Percentiles rank a stretch among this genome's conserved stretches.
These are phyloP conservation scores for Acanthamoeba sp. DNA, from an alignment of 208 protist species.

Conservation along the genomic window DNA sequence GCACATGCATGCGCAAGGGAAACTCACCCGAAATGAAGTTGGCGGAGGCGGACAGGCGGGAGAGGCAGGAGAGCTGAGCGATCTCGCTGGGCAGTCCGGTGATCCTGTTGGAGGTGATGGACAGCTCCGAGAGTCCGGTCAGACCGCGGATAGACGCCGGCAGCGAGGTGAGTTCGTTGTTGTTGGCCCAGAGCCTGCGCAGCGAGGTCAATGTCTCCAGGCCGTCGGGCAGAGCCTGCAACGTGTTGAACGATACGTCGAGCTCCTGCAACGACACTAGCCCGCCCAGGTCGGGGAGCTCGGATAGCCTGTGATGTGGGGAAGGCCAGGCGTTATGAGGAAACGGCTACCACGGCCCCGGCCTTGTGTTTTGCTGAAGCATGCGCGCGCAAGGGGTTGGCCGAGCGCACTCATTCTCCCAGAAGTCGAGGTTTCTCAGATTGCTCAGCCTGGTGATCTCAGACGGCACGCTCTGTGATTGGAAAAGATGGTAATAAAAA, in stretches of 20 bases:
- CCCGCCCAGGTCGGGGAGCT: slow-evolving; percentile 13
- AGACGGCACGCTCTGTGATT: not conserved
- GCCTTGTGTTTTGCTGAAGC: too few relatives aligned
- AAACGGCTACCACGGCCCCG: too few relatives aligned
- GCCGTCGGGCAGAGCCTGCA: slow-evolving; percentile 20
- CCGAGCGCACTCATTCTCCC: not conserved
- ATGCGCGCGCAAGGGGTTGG: too few relatives aligned
- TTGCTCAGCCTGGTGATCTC: slow-evolving; percentile 30
- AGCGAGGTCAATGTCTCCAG: not conserved
- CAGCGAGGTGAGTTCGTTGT: slow-evolving; percentile 22
- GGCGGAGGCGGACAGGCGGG: not conserved
- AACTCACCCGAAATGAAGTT: not conserved
- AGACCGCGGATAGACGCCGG: slow-evolving; percentile 10
- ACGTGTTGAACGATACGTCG: slow-evolving; percentile 8
- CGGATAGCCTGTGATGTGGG: not conserved
- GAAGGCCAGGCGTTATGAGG: too few relatives aligned
- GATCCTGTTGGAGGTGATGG: not conserved
- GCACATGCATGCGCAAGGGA: too few relatives aligned
- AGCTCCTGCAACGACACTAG: slow-evolving; percentile 8
- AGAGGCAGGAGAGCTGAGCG: slow-evolving; percentile 14
- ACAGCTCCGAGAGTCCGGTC: slow-evolving; percentile 2
- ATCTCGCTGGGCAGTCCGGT: slow-evolving; percentile 3
- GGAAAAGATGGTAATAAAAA: not conserved
- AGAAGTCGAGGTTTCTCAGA: slow-evolving; percentile 31
- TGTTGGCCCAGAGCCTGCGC: slow-evolving; percentile 15